Percentiles rank a stretch among this genome's conserved stretches.
phyloP scores from a whole-genome alignment of 345 rosid genomes.

The Gossypium ekmanianum region DNA sequence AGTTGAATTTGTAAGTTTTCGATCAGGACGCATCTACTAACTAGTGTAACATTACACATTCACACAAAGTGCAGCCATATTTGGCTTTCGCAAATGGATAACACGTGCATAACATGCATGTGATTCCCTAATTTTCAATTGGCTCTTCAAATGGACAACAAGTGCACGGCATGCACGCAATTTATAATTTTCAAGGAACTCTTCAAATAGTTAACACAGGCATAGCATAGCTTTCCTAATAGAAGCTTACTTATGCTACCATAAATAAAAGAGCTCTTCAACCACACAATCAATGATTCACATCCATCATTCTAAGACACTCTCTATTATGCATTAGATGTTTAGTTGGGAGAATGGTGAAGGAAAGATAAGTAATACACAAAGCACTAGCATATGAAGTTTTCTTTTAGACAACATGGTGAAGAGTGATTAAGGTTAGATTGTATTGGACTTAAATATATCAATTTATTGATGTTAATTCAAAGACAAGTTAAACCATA shows the following conservation, averaged over 20 bases:
- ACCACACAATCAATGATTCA: no score
- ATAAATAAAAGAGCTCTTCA: no score
- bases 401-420: slow-evolving; percentile 4
- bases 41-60: not conserved
- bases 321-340: no score
- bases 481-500: not conserved
- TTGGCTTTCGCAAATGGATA: not conserved
- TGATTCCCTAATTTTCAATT: not conserved
- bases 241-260: not conserved
- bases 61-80: not conserved
- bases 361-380: not conserved
- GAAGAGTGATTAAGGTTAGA: not conserved
- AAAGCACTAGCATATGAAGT: not conserved
- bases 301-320: no score
- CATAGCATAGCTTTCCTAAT: not conserved
- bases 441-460: not conserved
- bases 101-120: not conserved
- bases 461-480: not conserved
- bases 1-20: not conserved
- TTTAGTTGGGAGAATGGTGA: not conserved
- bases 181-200: not conserved
- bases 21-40: not conserved
- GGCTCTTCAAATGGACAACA: not conserved
- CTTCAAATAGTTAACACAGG: not conserved
- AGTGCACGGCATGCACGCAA: no score